Evolutionary conservation across 495 filamentous ascomycete species (phyloP).

Genomic region (Gamarada debralockiae): DNA sequence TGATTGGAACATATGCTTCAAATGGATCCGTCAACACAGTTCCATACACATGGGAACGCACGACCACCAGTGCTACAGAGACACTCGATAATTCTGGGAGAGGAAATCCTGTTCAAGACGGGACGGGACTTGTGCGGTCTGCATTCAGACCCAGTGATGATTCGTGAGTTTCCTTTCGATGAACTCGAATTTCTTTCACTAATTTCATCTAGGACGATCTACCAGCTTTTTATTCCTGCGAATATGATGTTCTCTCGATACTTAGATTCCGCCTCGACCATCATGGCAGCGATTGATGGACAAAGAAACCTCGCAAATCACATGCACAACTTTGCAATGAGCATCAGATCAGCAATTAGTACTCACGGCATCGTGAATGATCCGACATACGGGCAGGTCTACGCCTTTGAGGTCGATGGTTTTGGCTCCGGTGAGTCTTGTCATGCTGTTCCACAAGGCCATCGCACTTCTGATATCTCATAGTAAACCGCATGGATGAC

Average conservation of each 20-base stretch:
- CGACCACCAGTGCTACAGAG: constrained; percentile 50
- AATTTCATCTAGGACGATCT: constrained; percentile 31
- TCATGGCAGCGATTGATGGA: constrained; percentile 42
- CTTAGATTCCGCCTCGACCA: constrained; percentile 40
- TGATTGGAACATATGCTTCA: constrained; percentile 50
- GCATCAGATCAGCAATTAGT: constrained; percentile 45
- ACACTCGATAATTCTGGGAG: constrained; percentile 55
- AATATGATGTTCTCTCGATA: constrained; percentile 68
- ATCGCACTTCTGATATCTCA: no score
- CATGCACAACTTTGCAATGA: constrained; percentile 44
- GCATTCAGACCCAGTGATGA: constrained; percentile 67
- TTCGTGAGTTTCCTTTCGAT: constrained; percentile 20
- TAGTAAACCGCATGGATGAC: constrained; percentile 43
- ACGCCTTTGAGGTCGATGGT: constrained; percentile 59
- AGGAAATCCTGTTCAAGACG: constrained; percentile 51
- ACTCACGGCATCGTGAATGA: constrained; percentile 45
- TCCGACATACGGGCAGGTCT: constrained; percentile 44
- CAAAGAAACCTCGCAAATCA: constrained; percentile 34
- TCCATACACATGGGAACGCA: constrained; percentile 55
- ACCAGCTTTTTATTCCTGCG: constrained; percentile 56
- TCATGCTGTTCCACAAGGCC: constrained; percentile 55
- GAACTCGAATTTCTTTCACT: constrained; percentile 11
- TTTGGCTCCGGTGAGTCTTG: constrained; percentile 37
- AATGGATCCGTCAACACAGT: constrained; percentile 45
- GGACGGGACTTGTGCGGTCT: constrained; percentile 58